These are phyloP conservation scores for Gymnopilus dilepis DNA, from an alignment of 768 basidiomycete genomes.

Conservation along the genomic window DNA sequence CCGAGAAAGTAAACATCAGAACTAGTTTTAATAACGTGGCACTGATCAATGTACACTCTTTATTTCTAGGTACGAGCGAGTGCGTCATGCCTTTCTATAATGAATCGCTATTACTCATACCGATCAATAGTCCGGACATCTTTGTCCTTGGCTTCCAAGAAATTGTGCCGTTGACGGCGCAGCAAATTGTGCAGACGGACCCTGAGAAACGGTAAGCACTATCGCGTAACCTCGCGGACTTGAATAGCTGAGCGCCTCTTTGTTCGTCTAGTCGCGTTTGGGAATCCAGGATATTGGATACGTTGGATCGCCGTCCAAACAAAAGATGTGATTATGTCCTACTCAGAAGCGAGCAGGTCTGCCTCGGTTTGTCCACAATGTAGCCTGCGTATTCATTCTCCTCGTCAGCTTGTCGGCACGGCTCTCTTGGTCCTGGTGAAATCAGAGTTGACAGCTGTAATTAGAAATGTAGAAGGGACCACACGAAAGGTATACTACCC, in stretches of 20 bases:
- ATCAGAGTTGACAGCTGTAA: conserved; percentile 72
- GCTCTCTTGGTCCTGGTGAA: conserved; percentile 88
- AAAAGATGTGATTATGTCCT: conserved; percentile 80
- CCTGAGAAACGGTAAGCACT: conserved; percentile 79
- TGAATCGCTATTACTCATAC: conserved; percentile 11
- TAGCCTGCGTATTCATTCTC: conserved; percentile 19
- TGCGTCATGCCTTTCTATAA: conserved; percentile 35
- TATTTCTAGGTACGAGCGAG: conserved; percentile 48
- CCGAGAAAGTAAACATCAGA: conserved; percentile 59
- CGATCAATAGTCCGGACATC: conserved; percentile 73
- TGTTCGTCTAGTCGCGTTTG: conserved; percentile 74
- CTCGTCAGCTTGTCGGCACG: conserved; percentile 86
- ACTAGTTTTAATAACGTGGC: conserved; percentile 12
- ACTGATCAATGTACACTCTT: conserved; percentile 5
- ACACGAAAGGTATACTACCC: conserved; percentile 74
- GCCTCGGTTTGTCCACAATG: neutral
- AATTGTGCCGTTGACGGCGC: conserved; percentile 96
- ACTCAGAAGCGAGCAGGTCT: conserved; percentile 90
- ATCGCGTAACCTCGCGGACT: too few relatives aligned
- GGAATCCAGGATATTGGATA: conserved; percentile 83
- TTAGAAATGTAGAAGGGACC: conserved; percentile 91
- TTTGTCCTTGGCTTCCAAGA: conserved; percentile 95
- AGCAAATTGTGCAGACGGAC: conserved; percentile 95
- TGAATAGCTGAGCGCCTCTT: neutral
- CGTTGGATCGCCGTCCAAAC: conserved; percentile 71